Evolutionary conservation across 768 basidiomycete genomes (phyloP), one percentile per base, ranked within the genome.

Genomic region (Suillus hirtellus): DNA sequence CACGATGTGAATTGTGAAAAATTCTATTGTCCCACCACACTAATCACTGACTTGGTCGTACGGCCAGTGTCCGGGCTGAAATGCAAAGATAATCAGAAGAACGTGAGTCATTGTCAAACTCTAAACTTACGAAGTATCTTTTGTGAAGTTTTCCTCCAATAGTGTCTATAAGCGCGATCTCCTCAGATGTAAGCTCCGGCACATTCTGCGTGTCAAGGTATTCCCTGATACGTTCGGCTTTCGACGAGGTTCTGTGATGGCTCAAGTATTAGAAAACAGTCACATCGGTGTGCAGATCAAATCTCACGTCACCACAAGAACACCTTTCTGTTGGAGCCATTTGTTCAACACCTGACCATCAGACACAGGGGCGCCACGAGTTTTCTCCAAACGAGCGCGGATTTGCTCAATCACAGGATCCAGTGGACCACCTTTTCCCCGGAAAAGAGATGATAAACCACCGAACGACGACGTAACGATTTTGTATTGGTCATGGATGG

Each of bases 391-490:
- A 15, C 76, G 75, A 42, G 44, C 55, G 17, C 77, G 75, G 56
- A 81, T 73, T 31, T 70, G 64, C 53, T 71, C 67, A 27, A 83
- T 49, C 38, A 81, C 75, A 4, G 76, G 71, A 58, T 78, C 78
- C 40, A 82, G 63, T 10, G 81, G 78, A 0, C 81, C 80, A 19
- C 74, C 80, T 27, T 72, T 66, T 21, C 60, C 65, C 31, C 74
- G 75, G 53, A 72, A 66, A 49, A 84, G 53, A 15, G 82, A 77
- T 0, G 77, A 72, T 21, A 82, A 68, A 7, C 79, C 82, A 7
- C 73, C 76, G 54, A 73, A 83, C 0, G 82, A 79, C 15, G 73
- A 74, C 2, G 76, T 77, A 27, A 77, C 68, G 61, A 83, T 82
- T 43, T 71, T 70, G 52, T 80, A 63, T 65, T 77, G 42, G 61